These are phyloP conservation scores for Botrytis byssoidea DNA, from an alignment of 2,329 filamentous ascomycete species.

Conservation along the genomic window DNA sequence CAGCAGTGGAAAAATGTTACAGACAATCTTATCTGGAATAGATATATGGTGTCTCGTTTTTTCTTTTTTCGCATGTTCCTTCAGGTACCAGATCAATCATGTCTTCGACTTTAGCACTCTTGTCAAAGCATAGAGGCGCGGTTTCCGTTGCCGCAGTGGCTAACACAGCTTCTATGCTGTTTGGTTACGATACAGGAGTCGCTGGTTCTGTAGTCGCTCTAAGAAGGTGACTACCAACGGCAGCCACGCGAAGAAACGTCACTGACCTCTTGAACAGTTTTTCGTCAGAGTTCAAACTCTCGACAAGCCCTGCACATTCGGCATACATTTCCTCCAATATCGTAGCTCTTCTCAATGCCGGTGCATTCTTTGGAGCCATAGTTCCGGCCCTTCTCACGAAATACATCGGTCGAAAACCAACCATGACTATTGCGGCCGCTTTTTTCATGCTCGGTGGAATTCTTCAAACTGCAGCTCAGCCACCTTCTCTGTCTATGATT, in stretches of 20 bases:
- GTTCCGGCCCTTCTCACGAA: slow-evolving; percentile 49
- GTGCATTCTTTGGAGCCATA: slow-evolving; percentile 52
- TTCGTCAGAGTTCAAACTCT: slow-evolving; percentile 22
- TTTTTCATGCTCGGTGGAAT: slow-evolving; percentile 40
- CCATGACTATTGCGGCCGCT: slow-evolving; percentile 46
- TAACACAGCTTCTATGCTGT: slow-evolving; percentile 30
- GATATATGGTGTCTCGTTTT: not conserved
- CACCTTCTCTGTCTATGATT: slow-evolving; percentile 24
- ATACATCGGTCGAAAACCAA: slow-evolving; percentile 46
- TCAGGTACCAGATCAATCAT: slow-evolving; percentile 9
- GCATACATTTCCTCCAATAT: slow-evolving; percentile 40
- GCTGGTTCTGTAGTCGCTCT: slow-evolving; percentile 29
- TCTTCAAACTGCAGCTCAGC: slow-evolving; percentile 26
- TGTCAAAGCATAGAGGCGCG: slow-evolving; percentile 27
- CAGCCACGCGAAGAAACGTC: not conserved
- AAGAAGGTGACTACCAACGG: slow-evolving; percentile 20
- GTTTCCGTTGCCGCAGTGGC: slow-evolving; percentile 26
- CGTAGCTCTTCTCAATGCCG: slow-evolving; percentile 51
- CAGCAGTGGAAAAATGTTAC: not conserved
- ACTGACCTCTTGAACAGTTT: not conserved
- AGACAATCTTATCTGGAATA: not conserved
- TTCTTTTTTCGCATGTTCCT: not conserved
- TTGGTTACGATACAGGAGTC: slow-evolving; percentile 33
- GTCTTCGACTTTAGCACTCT: slow-evolving; percentile 13
- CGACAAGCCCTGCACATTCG: slow-evolving; percentile 21